Evolutionary conservation across 257 asterid species (phyloP), one percentile per base, ranked within the genome.

Genomic region (Cynanchum wilfordii): DNA sequence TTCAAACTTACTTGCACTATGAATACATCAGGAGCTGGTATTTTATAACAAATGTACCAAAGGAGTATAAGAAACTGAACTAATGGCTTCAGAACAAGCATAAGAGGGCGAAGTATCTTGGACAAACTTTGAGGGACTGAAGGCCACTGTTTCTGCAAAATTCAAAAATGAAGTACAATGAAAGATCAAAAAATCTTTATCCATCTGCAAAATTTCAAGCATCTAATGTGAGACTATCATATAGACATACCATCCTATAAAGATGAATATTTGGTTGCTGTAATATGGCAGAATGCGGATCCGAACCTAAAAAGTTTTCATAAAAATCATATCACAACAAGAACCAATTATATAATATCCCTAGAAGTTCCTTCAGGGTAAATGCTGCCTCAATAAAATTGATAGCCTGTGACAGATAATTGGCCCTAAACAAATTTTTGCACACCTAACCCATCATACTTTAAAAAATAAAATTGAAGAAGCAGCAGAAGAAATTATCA

Each of bases 11-110:
- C 99, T 96, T 94, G 99, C 83, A 94, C 97, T 49, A 94, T 70
- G 82, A 87, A 89, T 82, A 82, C 89, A 84, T 94, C 95, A 68
- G 99, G 99, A 66, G 96, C 89, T 0, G 97, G 91, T 79, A 94
- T 88, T 82, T 85, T 94, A 27, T 83, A 75, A 78, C 96, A 91
- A 60, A 94, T 90, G 81, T 94, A 91, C 96, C 97, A 94, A 73
- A 94, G 89, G 80, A 94, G 96, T 89, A 84, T 74, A 73, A 90
- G 79, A 81, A 91, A 88, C 85, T 94, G 97, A 79, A 91, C 71
- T 66, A 94, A 63, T 49, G 99, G 83, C 89, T 94, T 94, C 75
- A 89, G 71, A 74, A 89, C 80, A 71, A 94, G 96, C 75, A 94
- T 69, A 36, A 94, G 66, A 69, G 97, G 97, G 47, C 84, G 97